These are phyloP conservation scores for Mangifera indica DNA, from an alignment of 345 rosid species.

Conservation along the genomic window DNA sequence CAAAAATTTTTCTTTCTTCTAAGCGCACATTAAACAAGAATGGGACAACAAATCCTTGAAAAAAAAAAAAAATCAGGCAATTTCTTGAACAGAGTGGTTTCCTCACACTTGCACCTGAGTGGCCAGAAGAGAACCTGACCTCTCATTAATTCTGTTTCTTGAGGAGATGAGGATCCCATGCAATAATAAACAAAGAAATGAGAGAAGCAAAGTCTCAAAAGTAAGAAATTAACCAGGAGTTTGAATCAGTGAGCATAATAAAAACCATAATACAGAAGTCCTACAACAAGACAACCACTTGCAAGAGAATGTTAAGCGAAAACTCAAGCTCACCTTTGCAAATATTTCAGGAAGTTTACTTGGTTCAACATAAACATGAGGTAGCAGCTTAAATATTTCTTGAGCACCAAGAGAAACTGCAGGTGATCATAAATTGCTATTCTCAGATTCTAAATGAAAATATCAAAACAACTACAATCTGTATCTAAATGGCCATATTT, in stretches of 20 bases:
- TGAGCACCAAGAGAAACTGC: constrained; percentile 88
- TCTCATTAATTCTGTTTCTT: neutral
- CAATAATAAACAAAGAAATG: neutral
- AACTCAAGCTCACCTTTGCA: constrained; percentile 39
- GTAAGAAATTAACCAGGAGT: neutral
- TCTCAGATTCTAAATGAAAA: too few species aligned
- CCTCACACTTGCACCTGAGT: neutral
- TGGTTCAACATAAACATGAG: constrained; percentile 78
- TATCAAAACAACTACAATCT: neutral
- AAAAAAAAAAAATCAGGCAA: neutral
- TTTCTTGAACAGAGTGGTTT: neutral
- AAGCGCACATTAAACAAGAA: too few species aligned
- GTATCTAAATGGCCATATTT: neutral
- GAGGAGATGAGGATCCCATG: neutral
- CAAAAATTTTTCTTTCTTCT: too few species aligned
- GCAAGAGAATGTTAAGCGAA: neutral
- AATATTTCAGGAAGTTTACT: constrained; percentile 72
- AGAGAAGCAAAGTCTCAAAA: neutral
- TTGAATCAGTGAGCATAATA: neutral
- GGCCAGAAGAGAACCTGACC: neutral
- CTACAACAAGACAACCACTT: neutral
- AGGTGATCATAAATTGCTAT: neutral
- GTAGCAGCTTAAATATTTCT: constrained; percentile 93
- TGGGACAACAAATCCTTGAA: neutral
- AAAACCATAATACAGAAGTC: neutral